A percentile compares a stretch with the other conserved stretches of the same genome.
Conservation (phyloP, 805 yeast genomes). For the Metschnikowia hibisci region DNA sequence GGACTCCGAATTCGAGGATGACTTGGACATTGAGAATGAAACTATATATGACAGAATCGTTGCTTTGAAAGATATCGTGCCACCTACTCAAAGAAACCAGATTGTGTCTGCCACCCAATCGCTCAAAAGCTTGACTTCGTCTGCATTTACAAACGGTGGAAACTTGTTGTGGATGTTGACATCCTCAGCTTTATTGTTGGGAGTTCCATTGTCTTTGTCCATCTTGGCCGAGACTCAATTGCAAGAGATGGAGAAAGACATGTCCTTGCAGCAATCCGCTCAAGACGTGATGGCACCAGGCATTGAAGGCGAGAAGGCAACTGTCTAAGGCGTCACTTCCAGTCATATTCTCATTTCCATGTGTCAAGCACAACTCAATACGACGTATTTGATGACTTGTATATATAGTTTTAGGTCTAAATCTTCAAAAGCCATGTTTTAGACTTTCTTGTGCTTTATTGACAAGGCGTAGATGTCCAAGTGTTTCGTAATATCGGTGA, state of each 20-base stretch:
- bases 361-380: slow-evolving; percentile 2
- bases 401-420: slow-evolving; percentile 15
- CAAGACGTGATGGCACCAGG: slow-evolving; percentile 72
- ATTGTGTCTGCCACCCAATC: slow-evolving; percentile 33
- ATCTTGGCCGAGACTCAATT: slow-evolving; percentile 91
- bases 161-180: slow-evolving; percentile 80
- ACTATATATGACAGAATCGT: slow-evolving; percentile 79
- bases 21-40: slow-evolving; percentile 75
- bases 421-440: not conserved
- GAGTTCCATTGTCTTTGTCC: slow-evolving; percentile 88
- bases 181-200: slow-evolving; percentile 77
- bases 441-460: slow-evolving; percentile 70
- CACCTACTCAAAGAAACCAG: slow-evolving; percentile 74
- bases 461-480: slow-evolving; percentile 83
- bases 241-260: slow-evolving; percentile 89
- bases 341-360: slow-evolving; percentile 4
- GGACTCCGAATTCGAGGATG: slow-evolving; percentile 61
- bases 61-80: slow-evolving; percentile 87
- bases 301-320: slow-evolving; percentile 41
- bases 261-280: slow-evolving; percentile 75
- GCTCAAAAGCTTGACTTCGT: slow-evolving; percentile 28
- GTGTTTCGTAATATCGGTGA: slow-evolving; percentile 72
- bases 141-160: slow-evolving; percentile 61
- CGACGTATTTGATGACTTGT: slow-evolving; percentile 21
- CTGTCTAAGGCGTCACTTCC: slow-evolving; percentile 16